phyloP scores from a whole-genome alignment of 2,329 filamentous ascomycete species.

The Aspergillus awamori region DNA sequence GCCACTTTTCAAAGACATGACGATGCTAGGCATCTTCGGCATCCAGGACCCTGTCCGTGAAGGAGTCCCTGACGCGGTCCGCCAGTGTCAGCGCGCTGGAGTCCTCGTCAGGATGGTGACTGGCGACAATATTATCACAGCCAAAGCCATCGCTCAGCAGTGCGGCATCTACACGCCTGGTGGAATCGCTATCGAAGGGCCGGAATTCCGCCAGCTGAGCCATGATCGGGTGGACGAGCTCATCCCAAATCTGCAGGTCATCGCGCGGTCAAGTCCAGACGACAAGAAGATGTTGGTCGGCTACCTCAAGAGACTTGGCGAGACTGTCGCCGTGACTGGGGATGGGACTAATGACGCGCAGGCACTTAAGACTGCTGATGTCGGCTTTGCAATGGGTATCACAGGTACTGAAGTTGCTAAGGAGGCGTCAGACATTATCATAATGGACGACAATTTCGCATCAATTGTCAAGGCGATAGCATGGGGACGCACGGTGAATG shows the following conservation, averaged over 20 bases:
- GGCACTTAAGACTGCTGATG: conserved; percentile 77
- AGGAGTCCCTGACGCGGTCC: conserved; percentile 73
- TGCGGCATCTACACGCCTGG: conserved; percentile 72
- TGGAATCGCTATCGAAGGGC: conserved; percentile 76
- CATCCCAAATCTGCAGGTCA: conserved; percentile 69
- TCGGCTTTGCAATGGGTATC: conserved; percentile 88
- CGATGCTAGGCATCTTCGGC: conserved; percentile 70
- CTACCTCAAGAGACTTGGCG: conserved; percentile 69
- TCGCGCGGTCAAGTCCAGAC: conserved; percentile 73
- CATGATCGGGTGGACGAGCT: conserved; percentile 66
- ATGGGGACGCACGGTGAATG: conserved; percentile 77
- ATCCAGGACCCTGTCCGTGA: conserved; percentile 79
- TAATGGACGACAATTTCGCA: conserved; percentile 86
- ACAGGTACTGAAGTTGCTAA: conserved; percentile 82
- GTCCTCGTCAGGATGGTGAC: conserved; percentile 85
- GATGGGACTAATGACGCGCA: conserved; percentile 85
- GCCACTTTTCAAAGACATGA: conserved; percentile 68
- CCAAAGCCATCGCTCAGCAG: conserved; percentile 75
- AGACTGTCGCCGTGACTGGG: conserved; percentile 80
- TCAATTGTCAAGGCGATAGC: conserved; percentile 84
- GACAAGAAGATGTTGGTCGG: conserved; percentile 75
- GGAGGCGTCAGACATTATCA: conserved; percentile 80
- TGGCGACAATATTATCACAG: conserved; percentile 78
- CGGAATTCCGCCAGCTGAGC: conserved; percentile 73
- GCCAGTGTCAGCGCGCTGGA: conserved; percentile 72